Conservation (phyloP, 116 monocot genomes). For the Thalassia testudinum region DNA sequence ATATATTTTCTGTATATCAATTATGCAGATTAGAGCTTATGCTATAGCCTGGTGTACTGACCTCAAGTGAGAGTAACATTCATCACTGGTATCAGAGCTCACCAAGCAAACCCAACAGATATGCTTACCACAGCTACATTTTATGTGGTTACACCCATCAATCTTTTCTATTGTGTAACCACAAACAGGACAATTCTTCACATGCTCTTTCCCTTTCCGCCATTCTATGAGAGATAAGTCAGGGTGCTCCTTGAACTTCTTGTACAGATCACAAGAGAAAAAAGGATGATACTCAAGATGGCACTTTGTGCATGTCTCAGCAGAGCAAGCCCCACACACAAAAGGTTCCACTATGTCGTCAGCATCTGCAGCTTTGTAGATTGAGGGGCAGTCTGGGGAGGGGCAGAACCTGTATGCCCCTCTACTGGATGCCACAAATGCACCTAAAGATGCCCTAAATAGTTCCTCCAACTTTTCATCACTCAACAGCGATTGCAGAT, state of each 20-base stretch:
- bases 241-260: constrained; percentile 65
- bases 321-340: constrained; percentile 50
- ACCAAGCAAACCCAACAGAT: constrained; percentile 83
- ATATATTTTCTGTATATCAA: no score
- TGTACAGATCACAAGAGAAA: constrained; percentile 62
- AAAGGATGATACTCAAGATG: constrained; percentile 76
- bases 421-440: constrained; percentile 44
- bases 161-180: constrained; percentile 63
- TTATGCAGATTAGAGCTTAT: neutral
- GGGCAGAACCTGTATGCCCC: constrained; percentile 78
- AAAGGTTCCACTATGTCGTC: constrained; percentile 13
- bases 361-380: constrained; percentile 30
- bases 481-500: constrained; percentile 37
- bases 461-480: constrained; percentile 62
- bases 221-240: constrained; percentile 57
- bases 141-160: constrained; percentile 89
- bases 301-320: constrained; percentile 78
- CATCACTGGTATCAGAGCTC: constrained; percentile 26
- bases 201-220: constrained; percentile 63
- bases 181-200: constrained; percentile 69
- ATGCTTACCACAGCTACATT: constrained; percentile 62
- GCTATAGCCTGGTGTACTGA: constrained; percentile 13
- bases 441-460: constrained; percentile 57
- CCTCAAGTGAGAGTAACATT: constrained; percentile 61
- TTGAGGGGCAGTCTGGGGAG: constrained; percentile 69